Percentiles rank a stretch among this genome's conserved stretches.
Conservation (phyloP, 768 basidiomycete species). For the Kwoniella shandongensis region DNA sequence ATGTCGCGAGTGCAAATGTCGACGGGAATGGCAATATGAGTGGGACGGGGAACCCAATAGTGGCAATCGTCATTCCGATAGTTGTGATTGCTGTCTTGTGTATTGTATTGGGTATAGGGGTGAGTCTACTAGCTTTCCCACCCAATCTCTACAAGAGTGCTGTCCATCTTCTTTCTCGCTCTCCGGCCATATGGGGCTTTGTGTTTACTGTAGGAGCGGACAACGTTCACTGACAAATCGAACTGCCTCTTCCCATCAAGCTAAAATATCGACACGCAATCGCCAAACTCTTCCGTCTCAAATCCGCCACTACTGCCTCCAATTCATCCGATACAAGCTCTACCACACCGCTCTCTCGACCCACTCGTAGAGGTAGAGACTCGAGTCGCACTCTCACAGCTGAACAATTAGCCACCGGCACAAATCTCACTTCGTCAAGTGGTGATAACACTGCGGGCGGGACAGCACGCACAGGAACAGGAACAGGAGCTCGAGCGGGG, state of each 20-base stretch:
- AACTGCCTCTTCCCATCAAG: no score
- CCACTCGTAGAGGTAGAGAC: neutral
- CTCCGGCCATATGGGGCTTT: no score
- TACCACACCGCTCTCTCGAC: neutral
- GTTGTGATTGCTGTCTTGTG: conserved; percentile 11
- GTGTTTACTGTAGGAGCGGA: no score
- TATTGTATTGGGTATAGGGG: conserved; percentile 14
- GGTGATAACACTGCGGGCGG: neutral
- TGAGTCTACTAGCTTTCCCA: no score
- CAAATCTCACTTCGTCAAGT: neutral
- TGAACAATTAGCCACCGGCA: conserved; percentile 17
- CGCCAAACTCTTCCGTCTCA: conserved; percentile 7
- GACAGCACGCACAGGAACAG: neutral
- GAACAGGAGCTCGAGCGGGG: neutral
- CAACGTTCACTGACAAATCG: no score
- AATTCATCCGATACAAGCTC: no score
- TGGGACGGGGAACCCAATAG: conserved; percentile 7
- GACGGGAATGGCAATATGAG: neutral
- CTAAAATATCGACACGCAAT: conserved; percentile 1
- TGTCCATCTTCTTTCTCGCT: no score
- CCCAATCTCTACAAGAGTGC: no score
- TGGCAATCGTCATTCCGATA: conserved; percentile 23
- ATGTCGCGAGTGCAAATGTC: conserved; percentile 7
- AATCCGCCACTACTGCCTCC: neutral
- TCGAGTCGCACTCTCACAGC: conserved; percentile 23